Evolutionary conservation across 257 asterid species (phyloP).

Genomic region (Solanum pimpinellifolium): DNA sequence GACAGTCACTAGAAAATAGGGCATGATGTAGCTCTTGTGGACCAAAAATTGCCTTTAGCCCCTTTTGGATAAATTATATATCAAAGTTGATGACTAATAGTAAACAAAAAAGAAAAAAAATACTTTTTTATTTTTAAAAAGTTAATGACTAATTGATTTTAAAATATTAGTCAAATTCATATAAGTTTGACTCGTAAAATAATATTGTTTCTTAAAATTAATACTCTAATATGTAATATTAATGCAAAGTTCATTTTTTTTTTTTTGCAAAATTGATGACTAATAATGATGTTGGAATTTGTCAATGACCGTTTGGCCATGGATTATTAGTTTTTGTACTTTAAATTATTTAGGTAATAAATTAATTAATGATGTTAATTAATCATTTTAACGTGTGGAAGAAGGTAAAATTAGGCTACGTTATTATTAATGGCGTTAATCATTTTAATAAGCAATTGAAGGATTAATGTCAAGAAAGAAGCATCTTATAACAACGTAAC

Average conservation of each 20-base stretch:
- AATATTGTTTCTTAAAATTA: too few relatives aligned
- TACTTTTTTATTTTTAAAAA: too few relatives aligned
- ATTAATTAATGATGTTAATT: neutral
- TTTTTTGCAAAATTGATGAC: neutral
- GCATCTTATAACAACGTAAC: accelerated
- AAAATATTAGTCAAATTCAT: too few relatives aligned
- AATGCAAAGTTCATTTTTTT: neutral
- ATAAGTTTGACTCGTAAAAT: too few relatives aligned
- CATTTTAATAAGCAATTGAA: neutral
- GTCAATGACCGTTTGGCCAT: neutral
- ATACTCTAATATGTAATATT: neutral
- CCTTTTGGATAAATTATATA: neutral
- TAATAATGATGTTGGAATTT: neutral
- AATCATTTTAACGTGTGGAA: neutral
- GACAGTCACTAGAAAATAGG: neutral
- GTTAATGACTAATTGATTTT: too few relatives aligned
- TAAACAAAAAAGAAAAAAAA: too few relatives aligned
- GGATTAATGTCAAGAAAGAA: neutral
- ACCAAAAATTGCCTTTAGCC: neutral
- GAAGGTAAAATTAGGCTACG: neutral
- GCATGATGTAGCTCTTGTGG: neutral
- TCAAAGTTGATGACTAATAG: too few relatives aligned
- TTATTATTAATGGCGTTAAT: neutral
- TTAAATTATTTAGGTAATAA: neutral
- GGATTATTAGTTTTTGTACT: neutral